Percentiles rank a stretch among this genome's conserved stretches.
Evolutionary conservation across 352 stramenopile species (phyloP).

Genomic region (Elongisporangium senticosum): DNA sequence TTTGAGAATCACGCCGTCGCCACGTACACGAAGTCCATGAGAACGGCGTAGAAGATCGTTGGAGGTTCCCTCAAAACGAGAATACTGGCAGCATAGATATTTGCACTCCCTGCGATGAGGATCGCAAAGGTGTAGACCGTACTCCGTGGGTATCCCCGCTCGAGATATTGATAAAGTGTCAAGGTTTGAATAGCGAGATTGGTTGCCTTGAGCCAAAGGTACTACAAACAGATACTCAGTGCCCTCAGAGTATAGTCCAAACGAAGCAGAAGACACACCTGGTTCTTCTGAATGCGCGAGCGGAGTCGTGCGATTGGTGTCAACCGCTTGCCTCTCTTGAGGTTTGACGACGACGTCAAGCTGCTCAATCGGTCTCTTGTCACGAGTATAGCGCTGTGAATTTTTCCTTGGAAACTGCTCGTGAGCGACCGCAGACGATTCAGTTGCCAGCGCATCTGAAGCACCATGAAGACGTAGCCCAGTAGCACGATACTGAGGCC

Average conservation of each 20-base stretch:
- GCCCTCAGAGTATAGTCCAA: too few species aligned
- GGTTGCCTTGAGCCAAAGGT: background rate
- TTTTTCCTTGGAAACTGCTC: background rate
- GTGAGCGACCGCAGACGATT: background rate
- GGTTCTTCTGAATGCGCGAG: background rate
- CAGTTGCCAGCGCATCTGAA: background rate
- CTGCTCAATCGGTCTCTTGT: background rate
- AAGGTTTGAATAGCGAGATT: background rate
- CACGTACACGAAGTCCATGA: background rate
- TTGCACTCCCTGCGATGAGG: background rate
- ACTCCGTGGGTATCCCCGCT: background rate
- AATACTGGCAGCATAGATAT: background rate
- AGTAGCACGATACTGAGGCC: constrained; percentile 15
- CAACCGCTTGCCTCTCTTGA: background rate
- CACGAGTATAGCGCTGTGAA: too few species aligned
- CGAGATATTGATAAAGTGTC: background rate
- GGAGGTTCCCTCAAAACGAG: background rate
- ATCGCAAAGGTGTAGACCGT: background rate
- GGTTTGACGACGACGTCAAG: background rate
- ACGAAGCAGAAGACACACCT: too few species aligned
- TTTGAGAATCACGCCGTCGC: too few species aligned
- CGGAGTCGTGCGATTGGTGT: background rate
- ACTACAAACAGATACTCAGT: background rate
- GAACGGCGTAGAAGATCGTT: background rate
- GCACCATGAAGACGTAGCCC: constrained; percentile 16